These are phyloP conservation scores for Pseudogymnoascus destructans DNA, from an alignment of 2,329 filamentous ascomycete genomes.

Conservation along the genomic window DNA sequence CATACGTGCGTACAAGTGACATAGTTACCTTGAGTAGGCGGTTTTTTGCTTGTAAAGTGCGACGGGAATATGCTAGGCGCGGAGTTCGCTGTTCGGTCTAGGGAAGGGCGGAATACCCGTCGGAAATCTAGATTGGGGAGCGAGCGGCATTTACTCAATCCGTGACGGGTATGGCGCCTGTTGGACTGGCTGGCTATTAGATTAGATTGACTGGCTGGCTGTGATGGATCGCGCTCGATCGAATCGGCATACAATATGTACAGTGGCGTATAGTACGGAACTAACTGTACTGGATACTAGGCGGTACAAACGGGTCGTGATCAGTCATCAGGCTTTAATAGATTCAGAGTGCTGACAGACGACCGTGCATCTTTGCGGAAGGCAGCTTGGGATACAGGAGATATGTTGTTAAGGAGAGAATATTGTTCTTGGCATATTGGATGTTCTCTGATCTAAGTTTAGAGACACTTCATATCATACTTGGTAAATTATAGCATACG, in stretches of 20 bases:
- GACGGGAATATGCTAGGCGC: neutral
- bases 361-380: neutral
- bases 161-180: neutral
- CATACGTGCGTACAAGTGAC: neutral
- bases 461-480: neutral
- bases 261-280: neutral
- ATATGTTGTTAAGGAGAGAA: neutral
- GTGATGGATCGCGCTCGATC: neutral
- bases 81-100: neutral
- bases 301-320: neutral
- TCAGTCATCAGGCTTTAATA: neutral
- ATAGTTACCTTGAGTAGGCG: neutral
- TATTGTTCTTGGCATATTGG: neutral
- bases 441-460: neutral
- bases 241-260: neutral
- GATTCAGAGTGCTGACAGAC: neutral
- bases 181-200: neutral
- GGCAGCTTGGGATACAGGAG: neutral
- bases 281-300: neutral
- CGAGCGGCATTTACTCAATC: neutral
- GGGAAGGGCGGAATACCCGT: neutral
- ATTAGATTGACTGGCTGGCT: neutral
- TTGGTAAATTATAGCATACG: neutral
- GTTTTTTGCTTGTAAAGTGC: neutral
- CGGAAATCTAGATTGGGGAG: neutral